phyloP scores from a whole-genome alignment of 495 filamentous ascomycete genomes.

The Talaromyces thailandensis region DNA sequence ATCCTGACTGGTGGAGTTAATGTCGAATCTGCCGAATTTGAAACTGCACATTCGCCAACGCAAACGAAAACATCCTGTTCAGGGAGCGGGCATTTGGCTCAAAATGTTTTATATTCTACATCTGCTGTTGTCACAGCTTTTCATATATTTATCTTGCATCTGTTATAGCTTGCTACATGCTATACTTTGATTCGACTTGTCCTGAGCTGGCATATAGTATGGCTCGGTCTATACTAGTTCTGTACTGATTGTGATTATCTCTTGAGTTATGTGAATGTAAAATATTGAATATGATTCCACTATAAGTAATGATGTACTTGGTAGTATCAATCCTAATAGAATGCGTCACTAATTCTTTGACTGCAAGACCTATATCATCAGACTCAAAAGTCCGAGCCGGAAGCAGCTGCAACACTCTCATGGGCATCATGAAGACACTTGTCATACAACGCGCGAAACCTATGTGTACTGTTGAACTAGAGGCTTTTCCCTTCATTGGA shows the following conservation, averaged over 20 bases:
- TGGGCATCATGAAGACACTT: slow-evolving; percentile 12
- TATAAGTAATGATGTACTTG: not conserved
- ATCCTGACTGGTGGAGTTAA: not conserved
- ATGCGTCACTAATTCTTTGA: no score
- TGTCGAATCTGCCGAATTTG: not conserved
- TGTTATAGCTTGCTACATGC: not conserved
- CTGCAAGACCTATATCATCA: no score
- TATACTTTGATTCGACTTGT: not conserved
- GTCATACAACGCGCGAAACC: slow-evolving; percentile 31
- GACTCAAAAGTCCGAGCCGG: not conserved
- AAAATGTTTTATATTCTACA: not conserved
- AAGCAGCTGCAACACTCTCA: not conserved
- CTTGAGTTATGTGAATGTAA: not conserved
- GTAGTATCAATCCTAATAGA: no score
- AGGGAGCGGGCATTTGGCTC: not conserved
- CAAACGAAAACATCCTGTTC: not conserved
- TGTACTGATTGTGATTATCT: not conserved
- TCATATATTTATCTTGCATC: not conserved
- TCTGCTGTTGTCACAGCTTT: slow-evolving; percentile 1
- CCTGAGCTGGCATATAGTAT: not conserved
- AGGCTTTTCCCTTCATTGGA: not conserved
- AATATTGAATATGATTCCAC: not conserved
- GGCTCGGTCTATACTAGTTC: not conserved
- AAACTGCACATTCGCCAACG: not conserved
- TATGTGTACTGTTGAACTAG: slow-evolving; percentile 26